A percentile compares a stretch with the other conserved stretches of the same genome.
Conservation (phyloP, 2,329 filamentous ascomycete genomes). For the Tolypocladium album region DNA sequence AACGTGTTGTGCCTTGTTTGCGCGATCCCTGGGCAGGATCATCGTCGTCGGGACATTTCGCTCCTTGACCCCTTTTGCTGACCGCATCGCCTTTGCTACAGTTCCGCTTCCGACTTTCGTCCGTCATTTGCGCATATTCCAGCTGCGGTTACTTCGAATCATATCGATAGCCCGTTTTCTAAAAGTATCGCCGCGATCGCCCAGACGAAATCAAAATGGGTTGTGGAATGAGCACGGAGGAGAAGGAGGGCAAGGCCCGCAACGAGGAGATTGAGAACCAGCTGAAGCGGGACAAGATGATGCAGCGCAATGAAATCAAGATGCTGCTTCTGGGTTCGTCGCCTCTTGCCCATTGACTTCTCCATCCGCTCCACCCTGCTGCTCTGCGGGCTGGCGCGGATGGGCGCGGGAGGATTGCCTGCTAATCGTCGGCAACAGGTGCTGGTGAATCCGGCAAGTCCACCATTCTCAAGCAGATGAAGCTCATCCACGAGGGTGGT, state of each 20-base stretch:
- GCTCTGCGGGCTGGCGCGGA: neutral
- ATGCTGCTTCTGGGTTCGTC: constrained; percentile 87
- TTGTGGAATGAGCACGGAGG: constrained; percentile 99
- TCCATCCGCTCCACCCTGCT: neutral
- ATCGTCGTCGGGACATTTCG: neutral
- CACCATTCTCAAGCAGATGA: constrained; percentile 98
- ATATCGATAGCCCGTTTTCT: neutral
- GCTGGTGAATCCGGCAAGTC: constrained; percentile 94
- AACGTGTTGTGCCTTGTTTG: neutral
- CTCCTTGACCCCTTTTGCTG: neutral
- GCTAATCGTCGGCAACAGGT: constrained; percentile 38
- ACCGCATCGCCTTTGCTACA: neutral
- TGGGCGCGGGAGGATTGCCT: neutral
- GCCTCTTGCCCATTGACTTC: neutral
- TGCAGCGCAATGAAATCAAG: constrained; percentile 99
- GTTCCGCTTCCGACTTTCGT: neutral
- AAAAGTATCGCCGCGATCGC: constrained; percentile 7
- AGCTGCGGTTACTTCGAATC: neutral
- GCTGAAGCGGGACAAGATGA: constrained; percentile 96
- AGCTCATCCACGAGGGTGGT: constrained; percentile 97
- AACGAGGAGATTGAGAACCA: constrained; percentile 99
- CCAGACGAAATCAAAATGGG: constrained; percentile 65
- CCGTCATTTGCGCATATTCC: neutral
- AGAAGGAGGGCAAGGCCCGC: constrained; percentile 99
- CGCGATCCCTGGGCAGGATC: neutral